Conservation (phyloP, 768 basidiomycete genomes). For the Tylopilus vinaceipallidus region DNA sequence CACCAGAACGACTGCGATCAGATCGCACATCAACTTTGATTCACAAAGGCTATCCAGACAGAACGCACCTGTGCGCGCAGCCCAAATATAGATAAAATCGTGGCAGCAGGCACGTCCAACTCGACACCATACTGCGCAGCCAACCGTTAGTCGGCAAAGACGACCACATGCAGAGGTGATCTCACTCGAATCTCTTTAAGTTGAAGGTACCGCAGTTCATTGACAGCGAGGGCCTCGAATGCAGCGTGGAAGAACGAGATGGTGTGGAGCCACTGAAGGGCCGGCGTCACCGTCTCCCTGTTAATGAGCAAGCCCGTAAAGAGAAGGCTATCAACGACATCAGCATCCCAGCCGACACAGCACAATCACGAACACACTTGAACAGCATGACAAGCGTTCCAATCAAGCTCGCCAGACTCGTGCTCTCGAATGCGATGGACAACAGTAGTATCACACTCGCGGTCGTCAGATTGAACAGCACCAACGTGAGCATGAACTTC, state of each 20-base stretch:
- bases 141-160: conserved; percentile 4
- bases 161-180: not conserved
- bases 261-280: conserved; percentile 84
- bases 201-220: conserved; percentile 91
- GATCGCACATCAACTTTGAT: conserved; percentile 5
- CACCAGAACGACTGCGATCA: conserved; percentile 90
- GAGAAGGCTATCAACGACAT: conserved; percentile 57
- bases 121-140: conserved; percentile 90
- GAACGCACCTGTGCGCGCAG: conserved; percentile 76
- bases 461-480: conserved; percentile 95
- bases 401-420: conserved; percentile 87
- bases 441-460: conserved; percentile 89
- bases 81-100: conserved; percentile 93
- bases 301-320: conserved; percentile 97
- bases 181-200: conserved; percentile 86
- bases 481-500: conserved; percentile 96
- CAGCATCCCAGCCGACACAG: conserved; percentile 5
- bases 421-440: conserved; percentile 84
- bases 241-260: conserved; percentile 98
- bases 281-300: conserved; percentile 73
- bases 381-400: conserved; percentile 97
- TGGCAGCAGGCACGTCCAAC: conserved; percentile 92
- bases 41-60: not conserved
- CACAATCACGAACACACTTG: conserved; percentile 63
- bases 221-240: conserved; percentile 96